A percentile compares a stretch with the other conserved stretches of the same genome.
Evolutionary conservation across 2,329 filamentous ascomycete genomes (phyloP).

Genomic region (Aspergillus fumigatiaffinis): DNA sequence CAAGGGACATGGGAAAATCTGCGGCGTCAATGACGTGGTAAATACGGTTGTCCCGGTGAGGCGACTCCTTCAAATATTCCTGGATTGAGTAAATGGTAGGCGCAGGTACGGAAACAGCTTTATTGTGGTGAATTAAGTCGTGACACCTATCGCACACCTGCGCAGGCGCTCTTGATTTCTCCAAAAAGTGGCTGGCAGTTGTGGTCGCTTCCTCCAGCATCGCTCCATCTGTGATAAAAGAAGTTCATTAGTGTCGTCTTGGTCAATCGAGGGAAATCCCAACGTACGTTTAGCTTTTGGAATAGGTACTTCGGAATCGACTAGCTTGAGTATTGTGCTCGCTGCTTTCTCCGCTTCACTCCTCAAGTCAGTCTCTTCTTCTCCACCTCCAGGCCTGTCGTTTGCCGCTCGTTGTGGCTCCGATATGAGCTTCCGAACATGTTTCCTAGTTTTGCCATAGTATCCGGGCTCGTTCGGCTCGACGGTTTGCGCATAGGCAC

Average conservation of each 20-base stretch:
- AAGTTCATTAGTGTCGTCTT: constrained; percentile 1
- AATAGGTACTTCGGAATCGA: constrained; percentile 1
- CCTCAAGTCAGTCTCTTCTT: constrained; percentile 15
- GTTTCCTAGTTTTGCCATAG: constrained; percentile 50
- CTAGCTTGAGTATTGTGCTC: constrained; percentile 6
- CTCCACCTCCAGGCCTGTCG: constrained; percentile 3
- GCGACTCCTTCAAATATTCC: constrained; percentile 82
- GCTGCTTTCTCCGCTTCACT: constrained; percentile 6
- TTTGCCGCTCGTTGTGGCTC: constrained; percentile 15
- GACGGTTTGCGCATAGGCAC: constrained; percentile 56
- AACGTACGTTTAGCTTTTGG: constrained; percentile 14
- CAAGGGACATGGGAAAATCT: constrained; percentile 91
- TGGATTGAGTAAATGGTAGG: constrained; percentile 77
- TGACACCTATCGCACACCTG: constrained; percentile 82
- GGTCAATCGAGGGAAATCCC: neutral
- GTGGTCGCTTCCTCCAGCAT: constrained; percentile 18
- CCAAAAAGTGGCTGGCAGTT: constrained; percentile 17
- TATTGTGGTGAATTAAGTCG: constrained; percentile 69
- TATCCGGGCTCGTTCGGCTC: constrained; percentile 55
- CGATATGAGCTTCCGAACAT: constrained; percentile 39
- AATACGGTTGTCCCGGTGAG: constrained; percentile 85
- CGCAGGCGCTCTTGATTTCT: constrained; percentile 14
- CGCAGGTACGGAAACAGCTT: constrained; percentile 69
- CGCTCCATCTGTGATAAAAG: constrained; percentile 13
- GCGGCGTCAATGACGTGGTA: constrained; percentile 95